These are phyloP conservation scores for Penicillium sp. DNA, from an alignment of 2,329 filamentous ascomycete species.

Conservation along the genomic window DNA sequence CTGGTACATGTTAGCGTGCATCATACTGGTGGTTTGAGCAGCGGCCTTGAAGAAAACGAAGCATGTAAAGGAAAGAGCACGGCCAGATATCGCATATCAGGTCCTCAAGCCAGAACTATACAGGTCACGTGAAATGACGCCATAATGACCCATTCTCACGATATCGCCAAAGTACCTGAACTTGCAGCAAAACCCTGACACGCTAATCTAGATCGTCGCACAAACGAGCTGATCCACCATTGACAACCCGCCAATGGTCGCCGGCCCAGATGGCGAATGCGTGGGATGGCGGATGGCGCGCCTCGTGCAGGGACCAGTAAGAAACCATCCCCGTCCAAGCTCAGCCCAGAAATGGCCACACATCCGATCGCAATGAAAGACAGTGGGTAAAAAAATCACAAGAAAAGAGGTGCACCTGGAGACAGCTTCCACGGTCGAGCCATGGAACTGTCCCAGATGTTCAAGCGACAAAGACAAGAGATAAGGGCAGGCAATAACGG, in stretches of 20 bases:
- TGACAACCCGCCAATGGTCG: constrained; percentile 22
- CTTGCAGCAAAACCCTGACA: constrained; percentile 25
- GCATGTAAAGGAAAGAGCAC: background rate
- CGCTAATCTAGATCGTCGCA: constrained; percentile 23
- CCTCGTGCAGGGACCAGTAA: constrained; percentile 21
- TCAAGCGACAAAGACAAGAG: background rate
- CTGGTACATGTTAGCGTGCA: constrained; percentile 22
- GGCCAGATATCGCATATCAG: background rate
- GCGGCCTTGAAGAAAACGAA: background rate
- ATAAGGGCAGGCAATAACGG: background rate
- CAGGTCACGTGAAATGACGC: constrained; percentile 44
- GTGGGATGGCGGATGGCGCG: constrained; percentile 17
- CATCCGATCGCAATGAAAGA: constrained; percentile 11
- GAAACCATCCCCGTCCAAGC: constrained; percentile 16
- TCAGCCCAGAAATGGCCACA: constrained; percentile 18
- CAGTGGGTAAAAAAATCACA: constrained; percentile 1
- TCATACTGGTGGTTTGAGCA: background rate
- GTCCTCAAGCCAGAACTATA: background rate
- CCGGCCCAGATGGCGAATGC: constrained; percentile 21
- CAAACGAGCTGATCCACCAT: constrained; percentile 15
- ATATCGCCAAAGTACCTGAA: constrained; percentile 20
- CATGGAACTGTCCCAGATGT: background rate
- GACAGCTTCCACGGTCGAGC: background rate
- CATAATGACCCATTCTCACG: constrained; percentile 34
- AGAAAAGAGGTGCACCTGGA: constrained; percentile 5